A percentile compares a stretch with the other conserved stretches of the same genome.
Conservation (phyloP, 306 rosid species). For the Delonix regia region DNA sequence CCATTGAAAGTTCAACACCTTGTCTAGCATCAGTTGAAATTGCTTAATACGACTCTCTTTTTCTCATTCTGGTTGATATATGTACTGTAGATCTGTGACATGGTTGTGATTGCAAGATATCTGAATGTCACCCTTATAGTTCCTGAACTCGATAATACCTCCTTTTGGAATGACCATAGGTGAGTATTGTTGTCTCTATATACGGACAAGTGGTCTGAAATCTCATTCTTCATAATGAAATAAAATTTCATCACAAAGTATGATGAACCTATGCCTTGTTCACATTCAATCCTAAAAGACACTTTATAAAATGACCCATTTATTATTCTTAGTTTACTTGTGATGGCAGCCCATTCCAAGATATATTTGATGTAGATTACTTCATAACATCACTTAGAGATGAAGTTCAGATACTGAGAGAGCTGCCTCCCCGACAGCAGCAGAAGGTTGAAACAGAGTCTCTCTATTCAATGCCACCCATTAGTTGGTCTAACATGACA, state of each 20-base stretch:
- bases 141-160: conserved; percentile 70
- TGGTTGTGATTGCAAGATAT: conserved; percentile 68
- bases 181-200: too few relatives aligned
- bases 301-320: background rate
- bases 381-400: conserved; percentile 72
- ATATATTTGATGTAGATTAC: conserved; percentile 70
- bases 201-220: too few relatives aligned
- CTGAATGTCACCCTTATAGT: conserved; percentile 67
- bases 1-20: background rate
- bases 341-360: conserved; percentile 54
- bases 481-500: conserved; percentile 84
- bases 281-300: background rate
- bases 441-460: conserved; percentile 43
- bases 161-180: conserved; percentile 76
- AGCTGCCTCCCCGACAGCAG: conserved; percentile 61
- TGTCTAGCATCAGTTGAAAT: background rate
- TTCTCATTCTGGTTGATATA: background rate
- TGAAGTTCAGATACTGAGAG: conserved; percentile 66
- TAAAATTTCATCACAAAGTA: background rate
- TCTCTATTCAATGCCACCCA: conserved; percentile 68
- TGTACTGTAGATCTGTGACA: conserved; percentile 63
- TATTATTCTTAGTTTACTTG: background rate
- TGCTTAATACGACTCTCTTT: background rate
- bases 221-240: too few relatives aligned
- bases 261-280: background rate